A percentile compares a stretch with the other conserved stretches of the same genome.
Evolutionary conservation across 192 early-diverging fungal species (phyloP).

Genomic region (Fimicolochytrium jonesii): DNA sequence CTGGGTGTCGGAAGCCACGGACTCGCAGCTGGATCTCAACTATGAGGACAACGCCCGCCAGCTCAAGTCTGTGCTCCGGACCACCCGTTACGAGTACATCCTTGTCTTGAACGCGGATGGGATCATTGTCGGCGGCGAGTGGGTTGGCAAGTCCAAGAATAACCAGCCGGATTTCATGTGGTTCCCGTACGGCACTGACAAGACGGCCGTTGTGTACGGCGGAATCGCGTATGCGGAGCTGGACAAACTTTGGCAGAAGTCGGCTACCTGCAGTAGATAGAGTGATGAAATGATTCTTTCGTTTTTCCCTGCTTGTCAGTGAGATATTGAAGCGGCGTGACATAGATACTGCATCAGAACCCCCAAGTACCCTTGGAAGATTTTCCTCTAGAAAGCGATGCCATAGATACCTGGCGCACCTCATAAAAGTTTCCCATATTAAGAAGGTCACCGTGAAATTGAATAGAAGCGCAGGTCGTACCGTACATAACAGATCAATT

Average conservation of each 20-base stretch:
- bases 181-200: neutral
- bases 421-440: too few relatives aligned
- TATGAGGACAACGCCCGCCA: neutral
- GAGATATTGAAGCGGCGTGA: too few relatives aligned
- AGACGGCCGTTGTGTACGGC: neutral
- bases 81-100: constrained; percentile 2
- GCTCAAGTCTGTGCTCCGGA: neutral
- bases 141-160: neutral
- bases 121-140: constrained; percentile 9
- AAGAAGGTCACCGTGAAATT: too few relatives aligned
- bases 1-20: neutral
- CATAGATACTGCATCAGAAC: too few relatives aligned
- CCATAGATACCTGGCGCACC: too few relatives aligned
- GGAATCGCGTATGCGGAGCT: neutral
- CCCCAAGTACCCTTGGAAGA: too few relatives aligned
- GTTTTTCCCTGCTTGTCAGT: too few relatives aligned
- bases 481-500: too few relatives aligned
- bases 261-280: neutral
- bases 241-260: neutral
- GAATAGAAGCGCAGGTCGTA: too few relatives aligned
- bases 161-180: constrained; percentile 14
- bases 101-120: neutral
- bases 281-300: too few relatives aligned
- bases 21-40: constrained; percentile 2
- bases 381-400: too few relatives aligned